phyloP scores from a whole-genome alignment of 176 grass and related monocot species.

The Ampelocalamus luodianensis region DNA sequence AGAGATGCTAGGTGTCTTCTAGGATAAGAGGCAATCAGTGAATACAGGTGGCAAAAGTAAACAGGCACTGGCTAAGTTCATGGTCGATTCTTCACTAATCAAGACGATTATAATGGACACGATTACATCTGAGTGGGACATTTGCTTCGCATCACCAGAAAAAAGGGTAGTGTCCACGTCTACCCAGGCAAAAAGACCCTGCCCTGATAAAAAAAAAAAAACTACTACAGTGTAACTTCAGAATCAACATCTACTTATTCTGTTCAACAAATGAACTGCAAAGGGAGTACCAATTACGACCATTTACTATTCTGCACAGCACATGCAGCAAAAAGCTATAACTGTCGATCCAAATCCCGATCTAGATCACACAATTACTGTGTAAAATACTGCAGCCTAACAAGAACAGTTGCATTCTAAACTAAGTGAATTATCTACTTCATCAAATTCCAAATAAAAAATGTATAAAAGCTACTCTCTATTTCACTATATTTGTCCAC shows the following conservation, averaged over 20 bases:
- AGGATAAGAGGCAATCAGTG: background rate
- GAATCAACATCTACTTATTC: background rate
- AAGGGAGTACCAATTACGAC: constrained; percentile 21
- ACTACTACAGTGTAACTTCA: background rate
- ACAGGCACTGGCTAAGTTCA: constrained; percentile 19
- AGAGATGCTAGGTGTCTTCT: constrained; percentile 1
- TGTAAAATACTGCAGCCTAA: background rate
- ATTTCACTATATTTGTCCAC: no score
- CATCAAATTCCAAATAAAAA: background rate
- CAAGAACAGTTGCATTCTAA: background rate
- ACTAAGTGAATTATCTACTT: background rate
- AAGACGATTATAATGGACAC: background rate
- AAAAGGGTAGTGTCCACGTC: background rate
- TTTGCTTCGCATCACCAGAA: background rate
- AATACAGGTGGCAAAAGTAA: background rate
- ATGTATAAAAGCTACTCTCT: background rate
- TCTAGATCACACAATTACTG: background rate
- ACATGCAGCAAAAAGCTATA: background rate
- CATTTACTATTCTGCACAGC: background rate
- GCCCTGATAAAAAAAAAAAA: constrained; percentile 23
- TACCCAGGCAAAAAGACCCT: constrained; percentile 9
- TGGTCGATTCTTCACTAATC: background rate
- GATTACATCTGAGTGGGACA: background rate
- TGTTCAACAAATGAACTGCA: constrained; percentile 6
- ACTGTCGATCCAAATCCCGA: background rate